These are phyloP conservation scores for Cladophialophora exuberans DNA, from an alignment of 2,329 filamentous ascomycete species.

Conservation along the genomic window DNA sequence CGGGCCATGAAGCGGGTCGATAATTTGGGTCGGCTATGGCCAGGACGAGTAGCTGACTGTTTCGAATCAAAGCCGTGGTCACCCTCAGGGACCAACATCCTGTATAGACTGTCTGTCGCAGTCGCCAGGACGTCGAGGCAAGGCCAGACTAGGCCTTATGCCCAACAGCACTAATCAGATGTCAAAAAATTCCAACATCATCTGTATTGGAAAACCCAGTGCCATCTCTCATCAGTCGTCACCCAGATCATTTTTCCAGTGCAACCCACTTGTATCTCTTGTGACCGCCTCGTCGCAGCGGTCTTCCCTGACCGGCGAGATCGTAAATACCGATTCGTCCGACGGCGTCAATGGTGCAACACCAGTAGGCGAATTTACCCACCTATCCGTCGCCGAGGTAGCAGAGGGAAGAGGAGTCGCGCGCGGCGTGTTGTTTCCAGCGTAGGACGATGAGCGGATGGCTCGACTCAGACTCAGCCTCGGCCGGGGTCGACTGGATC, in stretches of 20 bases:
- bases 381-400: neutral
- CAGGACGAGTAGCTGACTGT: too few species aligned
- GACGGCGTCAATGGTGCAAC: slow-evolving; percentile 3
- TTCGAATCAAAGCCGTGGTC: too few species aligned
- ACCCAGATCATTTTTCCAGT: slow-evolving; percentile 19
- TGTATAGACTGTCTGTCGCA: too few species aligned
- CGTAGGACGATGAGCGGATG: neutral
- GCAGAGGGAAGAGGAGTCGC: slow-evolving; percentile 8
- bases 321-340: neutral
- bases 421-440: neutral
- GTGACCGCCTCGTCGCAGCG: neutral
- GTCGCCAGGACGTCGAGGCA: too few species aligned
- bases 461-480: slow-evolving; percentile 8
- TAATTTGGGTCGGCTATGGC: too few species aligned
- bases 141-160: too few species aligned
- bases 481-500: neutral
- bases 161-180: too few species aligned
- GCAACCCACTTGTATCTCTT: neutral
- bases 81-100: too few species aligned
- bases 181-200: too few species aligned
- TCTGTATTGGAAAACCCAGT: too few species aligned
- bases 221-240: slow-evolving; percentile 14
- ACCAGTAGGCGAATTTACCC: slow-evolving; percentile 1
- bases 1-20: too few species aligned
- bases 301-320: slow-evolving; percentile 4